A percentile compares a stretch with the other conserved stretches of the same genome.
Conservation (phyloP, 2,329 filamentous ascomycete species). For the Alternaria sp. region DNA sequence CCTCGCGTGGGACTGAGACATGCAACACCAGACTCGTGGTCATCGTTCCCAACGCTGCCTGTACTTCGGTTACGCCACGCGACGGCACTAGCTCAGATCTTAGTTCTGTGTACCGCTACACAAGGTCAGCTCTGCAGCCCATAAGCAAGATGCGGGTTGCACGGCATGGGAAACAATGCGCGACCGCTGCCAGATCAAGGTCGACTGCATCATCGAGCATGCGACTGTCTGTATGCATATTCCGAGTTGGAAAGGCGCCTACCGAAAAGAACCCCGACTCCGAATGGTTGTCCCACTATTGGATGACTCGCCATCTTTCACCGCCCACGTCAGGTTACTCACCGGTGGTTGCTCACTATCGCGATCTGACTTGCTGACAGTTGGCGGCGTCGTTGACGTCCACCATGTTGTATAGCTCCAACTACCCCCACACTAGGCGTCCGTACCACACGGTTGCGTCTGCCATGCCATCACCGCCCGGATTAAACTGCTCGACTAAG, state of each 20-base stretch:
- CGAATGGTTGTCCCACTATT: constrained; percentile 18
- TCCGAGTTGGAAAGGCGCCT: constrained; percentile 15
- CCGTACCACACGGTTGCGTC: not conserved
- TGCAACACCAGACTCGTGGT: constrained; percentile 17
- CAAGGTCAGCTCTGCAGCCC: constrained; percentile 13
- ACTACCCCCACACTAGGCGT: constrained; percentile 9
- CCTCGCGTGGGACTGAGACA: constrained; percentile 12
- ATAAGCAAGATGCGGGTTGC: constrained; percentile 17
- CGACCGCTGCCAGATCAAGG: not conserved
- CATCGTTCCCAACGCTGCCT: constrained; percentile 10
- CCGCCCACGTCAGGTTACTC: constrained; percentile 7
- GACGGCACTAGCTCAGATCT: constrained; percentile 18
- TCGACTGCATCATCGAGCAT: constrained; percentile 17
- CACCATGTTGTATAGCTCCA: not conserved
- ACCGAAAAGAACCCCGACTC: constrained; percentile 17
- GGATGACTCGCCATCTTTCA: constrained; percentile 10
- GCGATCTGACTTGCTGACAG: constrained; percentile 7
- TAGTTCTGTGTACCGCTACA: constrained; percentile 14
- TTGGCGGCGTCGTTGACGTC: not conserved
- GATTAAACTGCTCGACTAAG: not conserved
- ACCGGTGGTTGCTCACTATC: constrained; percentile 5
- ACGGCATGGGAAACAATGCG: constrained; percentile 11
- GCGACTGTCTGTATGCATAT: constrained; percentile 11
- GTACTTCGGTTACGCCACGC: constrained; percentile 18
- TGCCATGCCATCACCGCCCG: constrained; percentile 3